A percentile compares a stretch with the other conserved stretches of the same genome.
Evolutionary conservation across 768 basidiomycete genomes (phyloP).

Genomic region (Cyathus striatus): DNA sequence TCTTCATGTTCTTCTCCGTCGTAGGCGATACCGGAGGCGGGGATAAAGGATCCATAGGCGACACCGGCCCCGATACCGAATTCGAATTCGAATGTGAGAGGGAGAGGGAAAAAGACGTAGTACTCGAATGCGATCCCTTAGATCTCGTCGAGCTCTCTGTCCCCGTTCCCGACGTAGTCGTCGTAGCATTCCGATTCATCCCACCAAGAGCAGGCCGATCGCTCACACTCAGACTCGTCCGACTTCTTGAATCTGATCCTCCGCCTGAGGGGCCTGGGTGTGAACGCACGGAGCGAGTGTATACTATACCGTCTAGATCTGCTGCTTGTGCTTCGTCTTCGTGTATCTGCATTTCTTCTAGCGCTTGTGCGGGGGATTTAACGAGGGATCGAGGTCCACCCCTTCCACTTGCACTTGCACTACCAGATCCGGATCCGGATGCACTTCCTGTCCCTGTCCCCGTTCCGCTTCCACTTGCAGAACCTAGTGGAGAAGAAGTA

Average conservation of each 20-base stretch:
- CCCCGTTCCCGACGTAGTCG: neutral
- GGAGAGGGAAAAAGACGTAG: neutral
- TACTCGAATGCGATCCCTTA: neutral
- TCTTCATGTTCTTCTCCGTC: too few species aligned
- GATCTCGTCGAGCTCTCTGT: neutral
- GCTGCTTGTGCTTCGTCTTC: slow-evolving; percentile 44
- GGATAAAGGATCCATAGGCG: too few species aligned
- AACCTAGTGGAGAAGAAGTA: too few species aligned
- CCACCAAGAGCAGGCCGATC: slow-evolving; percentile 7
- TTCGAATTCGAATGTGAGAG: neutral
- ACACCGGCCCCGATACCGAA: too few species aligned
- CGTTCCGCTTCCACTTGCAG: too few species aligned
- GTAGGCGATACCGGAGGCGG: too few species aligned
- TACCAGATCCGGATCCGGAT: too few species aligned
- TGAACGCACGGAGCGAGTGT: slow-evolving; percentile 33
- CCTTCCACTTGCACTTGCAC: too few species aligned
- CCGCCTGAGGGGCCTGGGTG: slow-evolving; percentile 17
- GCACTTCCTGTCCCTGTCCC: too few species aligned
- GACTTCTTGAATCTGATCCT: slow-evolving; percentile 58
- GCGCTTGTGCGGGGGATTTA: too few species aligned
- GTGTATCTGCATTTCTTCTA: slow-evolving; percentile 14
- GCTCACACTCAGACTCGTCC: slow-evolving; percentile 46
- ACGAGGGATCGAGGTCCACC: too few species aligned
- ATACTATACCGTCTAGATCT: slow-evolving; percentile 56
- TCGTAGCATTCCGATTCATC: neutral